These are phyloP conservation scores for Ammopiptanthus mongolicus DNA, from an alignment of 306 rosid genomes.

Conservation along the genomic window DNA sequence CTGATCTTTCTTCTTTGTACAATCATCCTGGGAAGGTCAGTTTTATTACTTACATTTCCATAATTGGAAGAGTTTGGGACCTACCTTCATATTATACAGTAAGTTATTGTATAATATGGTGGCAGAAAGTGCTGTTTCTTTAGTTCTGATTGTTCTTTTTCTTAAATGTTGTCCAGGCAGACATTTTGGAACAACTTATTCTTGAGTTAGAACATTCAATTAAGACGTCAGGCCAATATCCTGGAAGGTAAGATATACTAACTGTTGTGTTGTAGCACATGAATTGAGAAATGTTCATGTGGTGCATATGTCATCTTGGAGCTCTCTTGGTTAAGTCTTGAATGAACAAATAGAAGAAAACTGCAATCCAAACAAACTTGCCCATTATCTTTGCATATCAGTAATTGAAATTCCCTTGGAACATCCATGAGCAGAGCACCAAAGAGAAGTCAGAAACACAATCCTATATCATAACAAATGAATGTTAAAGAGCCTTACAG, in stretches of 20 bases:
- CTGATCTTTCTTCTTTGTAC: slow-evolving; percentile 91
- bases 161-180: slow-evolving; percentile 57
- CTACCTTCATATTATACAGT: not conserved
- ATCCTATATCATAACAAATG: not conserved
- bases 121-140: not conserved
- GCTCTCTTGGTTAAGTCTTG: slow-evolving; percentile 2
- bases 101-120: not conserved
- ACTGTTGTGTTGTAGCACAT: not conserved
- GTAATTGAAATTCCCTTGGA: not conserved
- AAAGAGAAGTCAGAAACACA: not conserved
- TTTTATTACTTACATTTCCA: slow-evolving; percentile 19
- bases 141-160: slow-evolving; percentile 1
- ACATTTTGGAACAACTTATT: slow-evolving; percentile 85
- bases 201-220: slow-evolving; percentile 76
- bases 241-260: slow-evolving; percentile 61
- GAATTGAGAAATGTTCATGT: not conserved
- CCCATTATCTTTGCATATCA: not conserved
- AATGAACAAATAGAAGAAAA: not conserved
- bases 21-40: slow-evolving; percentile 90
- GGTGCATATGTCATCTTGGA: not conserved
- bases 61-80: not conserved
- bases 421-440: not conserved
- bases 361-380: not conserved
- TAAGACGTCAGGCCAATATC: slow-evolving; percentile 53
- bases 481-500: not conserved